Base-by-base conservation (phyloP, 352 stramenopile species). In the Pythium pectinolyticum region DNA sequence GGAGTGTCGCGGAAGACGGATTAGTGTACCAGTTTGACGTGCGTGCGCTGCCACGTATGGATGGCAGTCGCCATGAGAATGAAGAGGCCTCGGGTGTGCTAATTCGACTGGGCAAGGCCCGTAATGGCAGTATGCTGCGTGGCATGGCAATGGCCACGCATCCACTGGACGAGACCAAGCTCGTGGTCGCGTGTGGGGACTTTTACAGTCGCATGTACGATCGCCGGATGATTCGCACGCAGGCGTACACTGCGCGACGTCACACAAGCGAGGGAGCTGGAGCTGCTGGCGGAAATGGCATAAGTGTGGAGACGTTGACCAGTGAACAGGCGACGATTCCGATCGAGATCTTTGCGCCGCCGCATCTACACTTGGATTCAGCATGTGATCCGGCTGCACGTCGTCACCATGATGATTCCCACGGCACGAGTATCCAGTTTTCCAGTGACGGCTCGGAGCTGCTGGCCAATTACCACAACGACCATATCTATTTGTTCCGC, bases 11-110 rank as follows among this genome's bases (percentile, higher is more conserved):
- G 2, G 89, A 97, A 66, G 89, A 97, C 67, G 88, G 84, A 37
- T 56, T 89, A 5, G 85, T 95, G 54, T 91, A 79, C 61, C 84
- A 94, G 54, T 95, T 94, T 67, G 86, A 95, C 53, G 63, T 94
- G 27, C 74, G 86, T 30, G 75, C 71, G 19, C 57, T 94, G 14
- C 84, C 84, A 11, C 63, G 48, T 22, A 61, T 35, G 0, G 70
- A 84, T 32, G 80, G 78, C 14, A 61, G 39, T 15, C 14, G 22
- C 0, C 69, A 70, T 17, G 71, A 79, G 19, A 66, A 61, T 1
- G 55, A 67, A 1, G 77, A 78, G 8, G 57, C 77, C 0, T 88
- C 80, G 0, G 82, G 82, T 3, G 67, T 83, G 27, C 50, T 94
- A 5, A 87, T 94, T 28, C 80, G 87, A 35, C 69, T 92, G 12